These are phyloP conservation scores for Diaporthe eres DNA, from an alignment of 2,329 filamentous ascomycete genomes.

Conservation along the genomic window DNA sequence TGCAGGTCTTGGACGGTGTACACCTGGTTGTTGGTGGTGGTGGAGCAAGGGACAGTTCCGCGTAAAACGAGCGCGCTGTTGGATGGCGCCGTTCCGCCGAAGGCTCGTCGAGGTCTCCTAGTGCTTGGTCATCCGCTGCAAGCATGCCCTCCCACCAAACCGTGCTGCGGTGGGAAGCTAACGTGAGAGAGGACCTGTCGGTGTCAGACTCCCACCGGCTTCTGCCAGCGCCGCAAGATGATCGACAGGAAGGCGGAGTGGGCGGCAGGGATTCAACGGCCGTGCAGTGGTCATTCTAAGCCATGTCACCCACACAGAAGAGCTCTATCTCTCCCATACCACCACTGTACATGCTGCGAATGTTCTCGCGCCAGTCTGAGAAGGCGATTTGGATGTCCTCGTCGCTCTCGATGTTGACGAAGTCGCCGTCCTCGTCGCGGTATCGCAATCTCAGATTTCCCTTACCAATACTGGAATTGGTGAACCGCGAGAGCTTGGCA, in stretches of 20 bases:
- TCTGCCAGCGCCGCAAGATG: not conserved
- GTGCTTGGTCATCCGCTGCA: not conserved
- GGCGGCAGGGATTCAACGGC: constrained; percentile 28
- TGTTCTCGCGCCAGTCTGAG: constrained; percentile 88
- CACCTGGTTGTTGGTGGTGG: constrained; percentile 1
- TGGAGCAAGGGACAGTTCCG: not conserved
- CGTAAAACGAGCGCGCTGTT: not conserved
- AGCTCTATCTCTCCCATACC: constrained; percentile 92
- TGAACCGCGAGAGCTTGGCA: constrained; percentile 90
- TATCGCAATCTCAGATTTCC: constrained; percentile 91
- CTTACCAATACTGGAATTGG: constrained; percentile 84
- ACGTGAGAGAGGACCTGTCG: not conserved
- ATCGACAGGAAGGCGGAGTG: not conserved
- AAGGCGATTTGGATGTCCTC: constrained; percentile 98
- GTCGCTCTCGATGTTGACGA: constrained; percentile 92
- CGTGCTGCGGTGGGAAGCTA: not conserved
- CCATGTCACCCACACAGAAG: constrained; percentile 75
- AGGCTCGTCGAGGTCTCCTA: not conserved
- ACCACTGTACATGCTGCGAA: constrained; percentile 69
- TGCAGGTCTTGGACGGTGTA: constrained; percentile 5
- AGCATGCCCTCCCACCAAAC: constrained; percentile 24
- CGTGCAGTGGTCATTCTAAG: constrained; percentile 39
- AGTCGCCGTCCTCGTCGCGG: constrained; percentile 92
- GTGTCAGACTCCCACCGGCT: constrained; percentile 24
- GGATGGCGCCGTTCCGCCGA: not conserved